A percentile compares a stretch with the other conserved stretches of the same genome.
Evolutionary conservation across 2,329 filamentous ascomycete genomes (phyloP).

Genomic region (Neonectria sp.): DNA sequence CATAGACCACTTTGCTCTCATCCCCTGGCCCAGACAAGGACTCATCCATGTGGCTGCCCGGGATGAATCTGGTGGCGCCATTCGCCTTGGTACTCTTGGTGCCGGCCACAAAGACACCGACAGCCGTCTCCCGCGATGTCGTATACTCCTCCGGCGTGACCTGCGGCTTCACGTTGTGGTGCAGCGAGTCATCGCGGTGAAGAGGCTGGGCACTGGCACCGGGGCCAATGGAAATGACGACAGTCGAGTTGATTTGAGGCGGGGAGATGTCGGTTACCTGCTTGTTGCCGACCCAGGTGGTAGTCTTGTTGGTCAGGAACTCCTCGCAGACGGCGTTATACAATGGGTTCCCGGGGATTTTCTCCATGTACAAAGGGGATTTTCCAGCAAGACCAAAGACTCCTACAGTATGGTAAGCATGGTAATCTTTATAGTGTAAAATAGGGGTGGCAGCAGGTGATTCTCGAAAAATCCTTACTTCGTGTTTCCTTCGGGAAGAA

Average conservation of each 20-base stretch:
- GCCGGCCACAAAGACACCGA: slow-evolving; percentile 14
- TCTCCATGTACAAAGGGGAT: neutral
- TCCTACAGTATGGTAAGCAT: too few species aligned
- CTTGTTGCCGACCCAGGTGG: neutral
- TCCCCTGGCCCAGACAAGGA: too few species aligned
- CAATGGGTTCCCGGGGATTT: neutral
- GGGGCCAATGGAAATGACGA: slow-evolving; percentile 1
- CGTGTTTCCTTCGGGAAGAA: slow-evolving; percentile 10
- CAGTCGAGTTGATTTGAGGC: slow-evolving; percentile 2
- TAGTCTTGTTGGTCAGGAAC: neutral
- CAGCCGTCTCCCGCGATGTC: neutral
- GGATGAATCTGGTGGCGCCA: slow-evolving; percentile 21
- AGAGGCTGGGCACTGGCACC: slow-evolving; percentile 1
- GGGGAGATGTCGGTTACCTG: neutral
- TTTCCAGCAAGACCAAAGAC: too few species aligned
- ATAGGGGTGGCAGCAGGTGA: too few species aligned
- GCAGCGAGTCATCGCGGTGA: slow-evolving; percentile 10
- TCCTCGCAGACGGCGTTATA: neutral
- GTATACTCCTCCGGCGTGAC: neutral
- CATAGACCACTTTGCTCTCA: neutral
- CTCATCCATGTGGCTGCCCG: slow-evolving; percentile 8
- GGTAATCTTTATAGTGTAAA: too few species aligned
- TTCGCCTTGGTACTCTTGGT: slow-evolving; percentile 12
- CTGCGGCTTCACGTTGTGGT: neutral
- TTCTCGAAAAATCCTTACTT: too few species aligned